Evolutionary conservation across 2,329 filamentous ascomycete species (phyloP).

Genomic region (Xylariaceae sp.): DNA sequence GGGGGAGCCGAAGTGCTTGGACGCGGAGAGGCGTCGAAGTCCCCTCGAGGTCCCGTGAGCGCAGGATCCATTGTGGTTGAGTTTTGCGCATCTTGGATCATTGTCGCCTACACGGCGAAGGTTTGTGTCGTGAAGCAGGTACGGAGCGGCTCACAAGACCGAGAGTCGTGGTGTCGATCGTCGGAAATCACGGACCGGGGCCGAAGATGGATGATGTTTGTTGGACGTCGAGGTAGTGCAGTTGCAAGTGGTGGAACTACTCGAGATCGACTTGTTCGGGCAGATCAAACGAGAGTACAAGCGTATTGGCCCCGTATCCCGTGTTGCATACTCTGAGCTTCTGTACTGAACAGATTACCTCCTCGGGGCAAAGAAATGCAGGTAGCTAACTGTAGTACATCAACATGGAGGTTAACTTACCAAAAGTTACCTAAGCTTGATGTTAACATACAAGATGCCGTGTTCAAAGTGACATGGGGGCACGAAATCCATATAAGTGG

Average conservation of each 20-base stretch:
- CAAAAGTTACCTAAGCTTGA: too few species aligned
- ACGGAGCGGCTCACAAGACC: constrained; percentile 3
- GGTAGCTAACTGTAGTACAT: not conserved
- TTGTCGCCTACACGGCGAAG: constrained; percentile 29
- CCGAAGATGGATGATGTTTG: too few species aligned
- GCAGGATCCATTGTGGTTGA: constrained; percentile 25
- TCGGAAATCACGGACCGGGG: too few species aligned
- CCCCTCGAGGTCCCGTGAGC: constrained; percentile 24
- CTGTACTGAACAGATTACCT: not conserved
- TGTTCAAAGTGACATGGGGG: too few species aligned
- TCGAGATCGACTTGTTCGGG: too few species aligned
- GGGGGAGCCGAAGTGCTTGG: constrained; percentile 19
- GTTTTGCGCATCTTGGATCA: constrained; percentile 33
- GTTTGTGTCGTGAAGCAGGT: constrained; percentile 10
- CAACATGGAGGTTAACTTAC: constrained; percentile 15
- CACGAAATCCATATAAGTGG: too few species aligned
- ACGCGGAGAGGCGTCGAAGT: constrained; percentile 22
- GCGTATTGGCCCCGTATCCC: too few species aligned
- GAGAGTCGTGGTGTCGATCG: constrained; percentile 3
- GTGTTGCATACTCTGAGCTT: too few species aligned
- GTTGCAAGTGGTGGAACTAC: too few species aligned
- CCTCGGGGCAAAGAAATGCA: not conserved
- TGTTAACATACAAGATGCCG: too few species aligned
- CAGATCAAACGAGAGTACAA: too few species aligned
- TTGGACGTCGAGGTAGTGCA: too few species aligned